Evolutionary conservation across 1,284 basidiomycete species (phyloP), one percentile per base, ranked within the genome.

Genomic region (Mixia osmundae): DNA sequence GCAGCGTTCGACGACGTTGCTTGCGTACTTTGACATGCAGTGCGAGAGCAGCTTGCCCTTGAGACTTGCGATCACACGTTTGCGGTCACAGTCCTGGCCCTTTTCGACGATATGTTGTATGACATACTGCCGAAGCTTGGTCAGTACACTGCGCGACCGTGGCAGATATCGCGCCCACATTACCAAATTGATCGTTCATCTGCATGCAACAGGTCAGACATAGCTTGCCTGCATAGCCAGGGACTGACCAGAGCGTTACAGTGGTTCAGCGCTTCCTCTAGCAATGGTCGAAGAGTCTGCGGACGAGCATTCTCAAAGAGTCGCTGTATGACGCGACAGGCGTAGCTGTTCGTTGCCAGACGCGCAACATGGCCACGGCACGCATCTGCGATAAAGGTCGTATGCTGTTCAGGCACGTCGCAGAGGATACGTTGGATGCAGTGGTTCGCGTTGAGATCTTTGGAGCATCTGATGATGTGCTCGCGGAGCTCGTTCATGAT

Each of bases 1-100:
- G n/a, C n/a, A n/a, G n/a, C n/a, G n/a, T n/a, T 97, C 91, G 53
- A 82, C 77, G 14, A 97, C 91, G 51, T 97, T 97, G 4, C 79
- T 87, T 1, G 89, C 85, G 51, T 89, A 95, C 57, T 95, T 95
- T 61, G 94, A 87, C 32, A 72, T 68, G 2, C 50, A 47, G 23
- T 58, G 69, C 43, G 64, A 61, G 23, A 85, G 56, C 52, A 97
- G 68, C 48, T 76, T 71, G 2, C 80, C 77, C 16, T 68, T 70
- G 40, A 94, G 66, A 49, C 71, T 69, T 8, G 58, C 57, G 39
- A 91, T 64, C 32, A 94, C 69, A 39, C 66, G 58, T 5, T 62
- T 61, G 34, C 69, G 68, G 54, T 95, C 87, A 7, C 68, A 62
- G 3, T 62, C 59, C 42, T 64, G 64, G 2, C 83, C 83, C 37